Evolutionary conservation across 345 rosid species (phyloP).

Genomic region (Acer saccharum): DNA sequence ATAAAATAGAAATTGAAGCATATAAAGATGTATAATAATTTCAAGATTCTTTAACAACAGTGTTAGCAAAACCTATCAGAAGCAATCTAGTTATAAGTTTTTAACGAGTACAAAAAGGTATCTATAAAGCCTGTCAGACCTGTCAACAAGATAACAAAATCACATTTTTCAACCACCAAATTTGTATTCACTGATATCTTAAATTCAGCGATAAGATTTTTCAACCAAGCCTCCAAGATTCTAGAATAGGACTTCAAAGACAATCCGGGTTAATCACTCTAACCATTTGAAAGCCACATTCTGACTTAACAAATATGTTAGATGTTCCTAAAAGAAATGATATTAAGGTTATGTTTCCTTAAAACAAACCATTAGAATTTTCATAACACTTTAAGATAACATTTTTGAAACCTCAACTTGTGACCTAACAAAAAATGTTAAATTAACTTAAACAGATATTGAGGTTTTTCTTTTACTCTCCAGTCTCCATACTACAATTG

Average conservation of each 20-base stretch:
- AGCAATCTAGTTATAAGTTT: background rate
- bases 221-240: background rate
- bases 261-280: background rate
- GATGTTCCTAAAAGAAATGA: background rate
- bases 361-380: background rate
- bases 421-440: background rate
- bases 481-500: background rate
- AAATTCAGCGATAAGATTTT: background rate
- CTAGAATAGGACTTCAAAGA: conserved; percentile 2
- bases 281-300: background rate
- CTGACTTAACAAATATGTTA: background rate
- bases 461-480: background rate
- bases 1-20: too few relatives aligned
- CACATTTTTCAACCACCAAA: background rate
- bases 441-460: background rate
- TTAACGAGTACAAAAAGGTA: background rate
- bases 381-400: background rate
- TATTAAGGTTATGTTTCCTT: background rate
- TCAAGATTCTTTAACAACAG: too few relatives aligned
- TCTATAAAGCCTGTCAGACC: background rate
- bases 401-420: background rate
- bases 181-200: background rate
- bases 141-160: background rate
- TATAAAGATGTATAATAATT: too few relatives aligned
- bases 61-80: background rate